A percentile compares a stretch with the other conserved stretches of the same genome.
phyloP scores from a whole-genome alignment of 345 rosid genomes.

The Arabidopsis thaliana region TAIR10.1 NC_003074.8:18036501-18037000 shows the following conservation, averaged over 20 bases:
- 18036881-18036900: constrained; percentile 34
- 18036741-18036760: constrained; percentile 81
- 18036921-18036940: constrained; percentile 15
- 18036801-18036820: constrained; percentile 25
- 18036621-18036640: constrained; percentile 88
- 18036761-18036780: constrained; percentile 48
- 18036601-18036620: constrained; percentile 94
- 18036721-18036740: constrained; percentile 93
- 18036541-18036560: constrained; percentile 95
- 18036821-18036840: background rate
- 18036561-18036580: constrained; percentile 99
- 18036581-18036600: constrained; percentile 97
- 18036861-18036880: constrained; percentile 35
- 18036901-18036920: constrained; percentile 25
- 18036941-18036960: constrained; percentile 36
- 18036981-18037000: background rate
- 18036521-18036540: constrained; percentile 85
- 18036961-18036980: constrained; percentile 20
- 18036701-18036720: constrained; percentile 92
- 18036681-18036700: constrained; percentile 74
- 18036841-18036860: constrained; percentile 46
- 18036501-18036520: constrained; percentile 98
- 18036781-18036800: constrained; percentile 39
- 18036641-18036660: constrained; percentile 91
- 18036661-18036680: constrained; percentile 93